Evolutionary conservation across 306 rosid species (phyloP), one percentile per base, ranked within the genome.

Genomic region (Argentina anserina): DNA sequence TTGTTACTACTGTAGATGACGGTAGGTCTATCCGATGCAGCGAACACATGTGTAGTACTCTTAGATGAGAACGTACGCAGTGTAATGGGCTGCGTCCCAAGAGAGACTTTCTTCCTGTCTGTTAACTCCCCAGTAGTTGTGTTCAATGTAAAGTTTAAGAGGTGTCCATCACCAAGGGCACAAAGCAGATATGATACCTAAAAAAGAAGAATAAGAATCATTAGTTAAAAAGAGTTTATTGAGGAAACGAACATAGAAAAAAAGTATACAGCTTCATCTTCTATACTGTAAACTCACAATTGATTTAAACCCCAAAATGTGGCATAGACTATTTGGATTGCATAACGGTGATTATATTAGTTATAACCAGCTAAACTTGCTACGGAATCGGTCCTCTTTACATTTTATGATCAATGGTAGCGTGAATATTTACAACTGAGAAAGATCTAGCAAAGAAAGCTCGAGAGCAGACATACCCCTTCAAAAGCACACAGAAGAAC

Each of bases 1-100:
- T 94, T 94, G 92, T 94, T 94, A 80, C 99, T 90, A 73, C 97
- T 95, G 76, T 95, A 95, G 66, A 95, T 91, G 83, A 95, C 99
- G 14, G 99, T 95, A 45, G 99, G 99, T 79, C 99, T 81, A 81
- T 91, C 99, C 10, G 97, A 95, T 40, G 99, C 99, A 53, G 99
- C 99, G 76, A 95, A 95, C 65, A 95, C 99, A 76, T 91, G 96
- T 15, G 97, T 95, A 60, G 96, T 84, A 83, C 78, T 91, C 91
- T 95, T 95, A 66, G 99, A 95, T 18, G 99, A 85, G 83, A 95
- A 95, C 4, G 97, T 95, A 62, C 97, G 93, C 13, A 95, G 90
- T n/a, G 99, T 90, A 71, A 95, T 91, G 46, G 99, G 99, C 69
- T 95, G 99, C 29, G 99, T 95, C 70, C 99, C 99, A 45, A 95